phyloP scores from a whole-genome alignment of 202 grass and related monocot species.

The Schoenoplectus triqueter region DNA sequence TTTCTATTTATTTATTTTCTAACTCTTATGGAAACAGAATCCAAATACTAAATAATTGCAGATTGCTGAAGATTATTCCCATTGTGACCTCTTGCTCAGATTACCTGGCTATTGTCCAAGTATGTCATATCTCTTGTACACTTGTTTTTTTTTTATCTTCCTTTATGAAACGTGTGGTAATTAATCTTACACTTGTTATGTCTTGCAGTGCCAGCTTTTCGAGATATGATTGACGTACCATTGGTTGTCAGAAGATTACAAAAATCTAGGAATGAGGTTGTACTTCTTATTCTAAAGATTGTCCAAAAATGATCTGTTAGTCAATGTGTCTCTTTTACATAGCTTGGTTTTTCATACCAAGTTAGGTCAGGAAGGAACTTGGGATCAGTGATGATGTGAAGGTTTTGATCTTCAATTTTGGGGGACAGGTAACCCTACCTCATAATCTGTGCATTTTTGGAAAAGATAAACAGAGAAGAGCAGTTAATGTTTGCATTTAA shows the following conservation, averaged over 20 bases:
- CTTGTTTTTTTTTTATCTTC: slow-evolving; percentile 29
- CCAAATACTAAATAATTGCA: slow-evolving; percentile 42
- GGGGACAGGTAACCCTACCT: slow-evolving; percentile 65
- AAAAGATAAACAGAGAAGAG: slow-evolving; percentile 16
- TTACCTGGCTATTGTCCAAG: slow-evolving; percentile 97
- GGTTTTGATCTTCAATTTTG: slow-evolving; percentile 98
- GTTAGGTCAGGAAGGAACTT: slow-evolving; percentile 81
- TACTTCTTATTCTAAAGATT: slow-evolving; percentile 21
- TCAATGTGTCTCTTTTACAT: slow-evolving; percentile 19
- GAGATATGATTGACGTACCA: slow-evolving; percentile 94
- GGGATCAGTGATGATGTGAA: slow-evolving; percentile 83
- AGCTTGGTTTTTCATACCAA: slow-evolving; percentile 37
- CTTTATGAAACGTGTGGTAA: background rate
- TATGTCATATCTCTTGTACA: slow-evolving; percentile 50
- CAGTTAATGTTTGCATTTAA: slow-evolving; percentile 23
- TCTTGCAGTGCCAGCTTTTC: slow-evolving; percentile 84
- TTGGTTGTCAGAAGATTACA: slow-evolving; percentile 79
- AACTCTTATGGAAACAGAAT: background rate
- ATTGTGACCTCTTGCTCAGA: slow-evolving; percentile 89
- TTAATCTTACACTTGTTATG: slow-evolving; percentile 35
- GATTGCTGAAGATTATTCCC: slow-evolving; percentile 97
- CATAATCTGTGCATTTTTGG: slow-evolving; percentile 23
- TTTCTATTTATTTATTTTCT: slow-evolving; percentile 27
- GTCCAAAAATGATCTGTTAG: slow-evolving; percentile 11
- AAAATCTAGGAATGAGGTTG: slow-evolving; percentile 81